Percentiles rank a stretch among this genome's conserved stretches.
Conservation (phyloP, 23 red algal species). For the Gracilariopsis chorda region DNA sequence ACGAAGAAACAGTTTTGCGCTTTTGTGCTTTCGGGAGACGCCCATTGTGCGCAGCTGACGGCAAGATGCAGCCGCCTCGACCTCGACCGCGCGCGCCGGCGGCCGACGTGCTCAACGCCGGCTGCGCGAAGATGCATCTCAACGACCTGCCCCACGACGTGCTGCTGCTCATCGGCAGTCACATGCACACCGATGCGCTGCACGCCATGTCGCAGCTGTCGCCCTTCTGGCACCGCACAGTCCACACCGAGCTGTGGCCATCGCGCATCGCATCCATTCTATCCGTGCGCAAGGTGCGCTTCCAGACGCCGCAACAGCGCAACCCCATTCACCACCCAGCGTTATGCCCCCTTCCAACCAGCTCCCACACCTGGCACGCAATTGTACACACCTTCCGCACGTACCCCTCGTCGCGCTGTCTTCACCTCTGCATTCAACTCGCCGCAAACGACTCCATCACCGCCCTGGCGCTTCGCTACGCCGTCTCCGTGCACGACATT, state of each 20-base stretch:
- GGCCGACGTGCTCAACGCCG: background rate
- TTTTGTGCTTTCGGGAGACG: too few relatives aligned
- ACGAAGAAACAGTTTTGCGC: too few relatives aligned
- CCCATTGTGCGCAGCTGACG: too few relatives aligned
- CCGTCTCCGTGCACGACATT: conserved; percentile 13
- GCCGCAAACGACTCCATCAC: background rate
- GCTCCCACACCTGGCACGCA: too few relatives aligned
- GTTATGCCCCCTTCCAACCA: background rate
- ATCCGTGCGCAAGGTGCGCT: background rate
- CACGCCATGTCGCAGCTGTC: background rate
- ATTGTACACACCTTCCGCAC: background rate
- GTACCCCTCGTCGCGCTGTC: background rate
- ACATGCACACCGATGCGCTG: background rate
- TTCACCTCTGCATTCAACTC: conserved; percentile 17
- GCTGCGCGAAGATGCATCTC: background rate
- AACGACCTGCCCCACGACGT: conserved; percentile 2
- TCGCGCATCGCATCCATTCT: background rate
- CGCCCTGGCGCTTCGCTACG: conserved; percentile 31
- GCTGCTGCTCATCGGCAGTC: conserved; percentile 10
- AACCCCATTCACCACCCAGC: background rate
- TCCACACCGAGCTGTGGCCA: conserved; percentile 8
- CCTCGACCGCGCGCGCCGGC: too few relatives aligned
- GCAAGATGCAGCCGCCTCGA: too few relatives aligned
- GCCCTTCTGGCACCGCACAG: background rate
- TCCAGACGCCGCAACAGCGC: background rate